Evolutionary conservation across 352 stramenopile genomes (phyloP), one percentile per base, ranked within the genome.

Genomic region (Globisporangium canariense): DNA sequence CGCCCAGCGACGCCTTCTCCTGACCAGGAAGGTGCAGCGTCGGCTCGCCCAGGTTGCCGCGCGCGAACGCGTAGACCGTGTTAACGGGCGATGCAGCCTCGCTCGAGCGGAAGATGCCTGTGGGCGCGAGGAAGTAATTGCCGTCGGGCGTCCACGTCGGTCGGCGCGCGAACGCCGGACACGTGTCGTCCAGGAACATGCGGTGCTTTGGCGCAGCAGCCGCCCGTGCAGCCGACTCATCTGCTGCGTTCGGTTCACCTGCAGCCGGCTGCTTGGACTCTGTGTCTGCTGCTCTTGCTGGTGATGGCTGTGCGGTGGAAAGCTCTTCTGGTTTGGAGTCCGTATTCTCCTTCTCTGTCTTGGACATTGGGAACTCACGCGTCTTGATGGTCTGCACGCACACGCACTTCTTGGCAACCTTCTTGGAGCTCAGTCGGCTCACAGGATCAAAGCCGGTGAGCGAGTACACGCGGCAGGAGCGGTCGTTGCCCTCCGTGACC

Each of bases 181-280:
- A 95, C 14, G 94, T 94, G 65, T 99, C 96, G 66, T 98, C 93
- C 0, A 94, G 80, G 69, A 98, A 99, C 76, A 98, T 89, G 25
- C 79, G 73, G 54, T 96, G 86, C 66, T 93, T 94, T 1, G 77
- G 65, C 2, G 54, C 56, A 10, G 62, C 47, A 6, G 56, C 41
- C 5, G 53, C 60, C 9, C 54, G 61, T 13, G 52, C 56, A 5
- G 53, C 32, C 28, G 56, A 63, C 25, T 61, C 61, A 1, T 36
- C 34, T 28, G 60, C 25, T 30, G 45, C 46, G 18, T 30, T 28
- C 3, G 28, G 32, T 55, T 41, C 18, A 28, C 4, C 41, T 30
- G 64, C 40, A 32, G 20, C 54, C 61, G 36, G 22, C 16, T 67
- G 50, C 22, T 63, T 66, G 0, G 20, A 11, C 6, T 68, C 58